These are phyloP conservation scores for Russula sp. DNA, from an alignment of 768 basidiomycete genomes.

Conservation along the genomic window DNA sequence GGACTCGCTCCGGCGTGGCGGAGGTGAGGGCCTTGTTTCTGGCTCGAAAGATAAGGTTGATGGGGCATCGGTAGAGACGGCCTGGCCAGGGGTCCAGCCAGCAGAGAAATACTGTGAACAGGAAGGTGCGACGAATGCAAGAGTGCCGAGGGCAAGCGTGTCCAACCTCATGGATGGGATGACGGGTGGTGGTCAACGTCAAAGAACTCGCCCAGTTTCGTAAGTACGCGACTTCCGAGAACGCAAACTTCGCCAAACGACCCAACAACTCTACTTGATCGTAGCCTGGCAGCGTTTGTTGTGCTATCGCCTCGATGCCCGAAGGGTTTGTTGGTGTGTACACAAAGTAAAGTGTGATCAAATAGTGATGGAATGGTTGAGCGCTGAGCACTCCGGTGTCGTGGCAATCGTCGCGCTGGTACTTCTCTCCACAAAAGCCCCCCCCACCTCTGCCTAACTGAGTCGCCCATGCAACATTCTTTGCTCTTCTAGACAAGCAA, in stretches of 20 bases:
- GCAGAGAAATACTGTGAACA: constrained; percentile 69
- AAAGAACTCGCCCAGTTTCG: neutral
- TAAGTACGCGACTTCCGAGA: neutral
- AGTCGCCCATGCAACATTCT: neutral
- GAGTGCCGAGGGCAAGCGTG: constrained; percentile 6
- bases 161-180: constrained; percentile 6
- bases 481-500: neutral
- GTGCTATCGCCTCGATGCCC: neutral
- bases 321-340: neutral
- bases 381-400: neutral
- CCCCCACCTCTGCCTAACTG: neutral
- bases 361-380: neutral
- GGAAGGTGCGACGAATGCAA: constrained; percentile 29
- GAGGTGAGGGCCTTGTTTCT: neutral
- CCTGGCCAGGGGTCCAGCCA: constrained; percentile 77
- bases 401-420: neutral
- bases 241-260: neutral
- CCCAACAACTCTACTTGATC: neutral
- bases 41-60: constrained; percentile 22
- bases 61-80: constrained; percentile 27
- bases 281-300: neutral
- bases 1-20: constrained; percentile 1
- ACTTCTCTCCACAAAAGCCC: neutral
- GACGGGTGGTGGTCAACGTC: neutral
- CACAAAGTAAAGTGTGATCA: neutral